Conservation (phyloP, 2,329 filamentous ascomycete species). For the Dactylellina sp. region DNA sequence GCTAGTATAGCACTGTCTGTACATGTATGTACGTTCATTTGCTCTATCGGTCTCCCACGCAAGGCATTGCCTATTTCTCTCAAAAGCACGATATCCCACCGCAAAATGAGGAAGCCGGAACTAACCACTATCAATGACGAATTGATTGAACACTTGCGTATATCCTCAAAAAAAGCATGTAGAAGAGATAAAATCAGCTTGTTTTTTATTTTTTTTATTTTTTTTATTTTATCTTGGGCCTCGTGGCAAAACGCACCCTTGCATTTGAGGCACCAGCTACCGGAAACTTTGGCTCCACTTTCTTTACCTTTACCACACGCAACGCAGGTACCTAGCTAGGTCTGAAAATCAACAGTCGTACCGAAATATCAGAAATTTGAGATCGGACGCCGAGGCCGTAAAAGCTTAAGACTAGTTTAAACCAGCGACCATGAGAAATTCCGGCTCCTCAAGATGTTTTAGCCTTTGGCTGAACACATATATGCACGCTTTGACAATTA, state of each 20-base stretch:
- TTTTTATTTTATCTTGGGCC: constrained; percentile 7
- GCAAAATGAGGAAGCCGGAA: constrained; percentile 44
- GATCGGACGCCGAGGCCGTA: neutral
- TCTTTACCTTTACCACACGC: constrained; percentile 38
- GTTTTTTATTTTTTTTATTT: too few relatives aligned
- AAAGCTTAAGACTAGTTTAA: neutral
- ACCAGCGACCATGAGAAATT: constrained; percentile 15
- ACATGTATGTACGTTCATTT: constrained; percentile 1
- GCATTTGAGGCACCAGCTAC: constrained; percentile 37
- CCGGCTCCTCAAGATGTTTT: constrained; percentile 11
- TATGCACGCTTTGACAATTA: constrained; percentile 2
- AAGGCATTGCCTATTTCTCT: constrained; percentile 40
- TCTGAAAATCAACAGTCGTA: too few relatives aligned
- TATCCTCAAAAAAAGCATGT: constrained; percentile 23
- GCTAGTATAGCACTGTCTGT: too few relatives aligned
- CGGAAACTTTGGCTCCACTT: constrained; percentile 23
- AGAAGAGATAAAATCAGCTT: constrained; percentile 22
- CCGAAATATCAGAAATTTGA: too few relatives aligned
- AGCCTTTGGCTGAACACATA: constrained; percentile 28
- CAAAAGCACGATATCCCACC: constrained; percentile 21
- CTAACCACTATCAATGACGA: neutral
- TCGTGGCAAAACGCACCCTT: constrained; percentile 49
- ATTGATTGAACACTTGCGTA: too few relatives aligned
- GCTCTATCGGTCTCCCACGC: constrained; percentile 9
- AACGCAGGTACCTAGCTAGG: constrained; percentile 30